Evolutionary conservation across 1,284 basidiomycete species (phyloP).

Genomic region (Sporisorium iseilematis-ciliati): DNA sequence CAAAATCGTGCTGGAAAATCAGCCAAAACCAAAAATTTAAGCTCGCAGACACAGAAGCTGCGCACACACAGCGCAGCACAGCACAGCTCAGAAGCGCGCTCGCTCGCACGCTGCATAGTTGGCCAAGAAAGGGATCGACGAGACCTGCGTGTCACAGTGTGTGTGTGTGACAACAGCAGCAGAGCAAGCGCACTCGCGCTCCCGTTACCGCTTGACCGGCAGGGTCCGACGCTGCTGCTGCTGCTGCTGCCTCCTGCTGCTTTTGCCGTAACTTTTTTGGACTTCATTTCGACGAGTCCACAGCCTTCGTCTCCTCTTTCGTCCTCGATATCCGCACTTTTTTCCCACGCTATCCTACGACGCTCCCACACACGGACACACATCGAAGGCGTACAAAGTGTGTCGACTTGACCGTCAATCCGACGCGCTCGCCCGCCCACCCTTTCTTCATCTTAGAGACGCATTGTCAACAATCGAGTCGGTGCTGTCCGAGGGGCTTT

Average conservation of each 20-base stretch:
- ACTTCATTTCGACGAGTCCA: too few relatives aligned
- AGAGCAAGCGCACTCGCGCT: too few relatives aligned
- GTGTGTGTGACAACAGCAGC: too few relatives aligned
- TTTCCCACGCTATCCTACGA: too few relatives aligned
- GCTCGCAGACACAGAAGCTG: neutral
- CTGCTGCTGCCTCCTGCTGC: too few relatives aligned
- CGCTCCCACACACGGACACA: too few relatives aligned
- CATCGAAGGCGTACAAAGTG: too few relatives aligned
- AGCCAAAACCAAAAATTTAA: neutral
- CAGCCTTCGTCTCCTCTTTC: too few relatives aligned
- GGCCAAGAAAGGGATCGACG: constrained; percentile 3
- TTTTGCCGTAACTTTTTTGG: too few relatives aligned
- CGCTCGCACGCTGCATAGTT: neutral
- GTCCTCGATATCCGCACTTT: too few relatives aligned
- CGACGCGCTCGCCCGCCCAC: neutral
- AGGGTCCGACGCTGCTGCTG: too few relatives aligned
- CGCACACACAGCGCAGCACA: neutral
- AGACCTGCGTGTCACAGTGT: neutral
- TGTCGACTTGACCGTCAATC: neutral
- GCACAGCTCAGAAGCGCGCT: neutral
- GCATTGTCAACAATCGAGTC: neutral
- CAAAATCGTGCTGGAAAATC: neutral
- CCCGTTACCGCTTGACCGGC: too few relatives aligned
- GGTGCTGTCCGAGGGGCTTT: neutral
- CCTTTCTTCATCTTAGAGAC: neutral